Conservation (phyloP, 176 grass and related monocot genomes). For the Bolboschoenus planiculmis region DNA sequence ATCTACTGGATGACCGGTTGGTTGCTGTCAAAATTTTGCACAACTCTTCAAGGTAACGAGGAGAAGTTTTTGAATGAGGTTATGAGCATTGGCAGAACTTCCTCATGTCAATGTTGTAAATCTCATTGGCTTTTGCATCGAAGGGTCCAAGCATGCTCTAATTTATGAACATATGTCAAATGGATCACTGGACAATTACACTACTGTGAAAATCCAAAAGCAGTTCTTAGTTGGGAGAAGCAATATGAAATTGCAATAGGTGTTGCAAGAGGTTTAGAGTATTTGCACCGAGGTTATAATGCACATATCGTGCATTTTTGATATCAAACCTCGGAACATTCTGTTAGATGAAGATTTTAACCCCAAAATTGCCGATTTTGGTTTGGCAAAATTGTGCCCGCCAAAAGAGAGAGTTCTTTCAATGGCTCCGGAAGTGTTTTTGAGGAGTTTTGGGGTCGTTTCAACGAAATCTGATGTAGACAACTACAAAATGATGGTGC, state of each 20-base stretch:
- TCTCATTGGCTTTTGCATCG: slow-evolving; percentile 43
- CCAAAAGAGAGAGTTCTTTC: slow-evolving; percentile 37
- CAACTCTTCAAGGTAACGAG: slow-evolving; percentile 23
- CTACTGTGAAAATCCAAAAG: slow-evolving; percentile 31
- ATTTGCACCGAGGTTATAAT: slow-evolving; percentile 37
- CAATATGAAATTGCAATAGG: slow-evolving; percentile 33
- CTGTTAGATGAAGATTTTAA: slow-evolving; percentile 38
- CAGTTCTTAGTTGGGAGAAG: slow-evolving; percentile 31
- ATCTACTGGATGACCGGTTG: slow-evolving; percentile 19
- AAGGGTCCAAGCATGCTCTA: slow-evolving; percentile 39
- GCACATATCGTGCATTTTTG: slow-evolving; percentile 48
- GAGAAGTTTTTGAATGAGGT: slow-evolving; percentile 44
- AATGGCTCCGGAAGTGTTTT: slow-evolving; percentile 49
- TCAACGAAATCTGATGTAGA: slow-evolving; percentile 44
- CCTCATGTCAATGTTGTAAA: slow-evolving; percentile 47
- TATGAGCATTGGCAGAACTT: slow-evolving; percentile 35
- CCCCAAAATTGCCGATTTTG: slow-evolving; percentile 52
- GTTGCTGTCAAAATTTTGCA: slow-evolving; percentile 49
- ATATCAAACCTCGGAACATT: slow-evolving; percentile 53
- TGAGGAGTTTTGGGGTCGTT: slow-evolving; percentile 28
- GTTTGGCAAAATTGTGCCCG: slow-evolving; percentile 43
- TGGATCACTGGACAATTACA: slow-evolving; percentile 48
- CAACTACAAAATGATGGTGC: slow-evolving; percentile 43
- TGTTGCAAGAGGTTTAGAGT: slow-evolving; percentile 38
- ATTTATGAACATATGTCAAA: slow-evolving; percentile 58